Evolutionary conservation across 768 basidiomycete species (phyloP).

Genomic region (Mycena chlorophos): DNA sequence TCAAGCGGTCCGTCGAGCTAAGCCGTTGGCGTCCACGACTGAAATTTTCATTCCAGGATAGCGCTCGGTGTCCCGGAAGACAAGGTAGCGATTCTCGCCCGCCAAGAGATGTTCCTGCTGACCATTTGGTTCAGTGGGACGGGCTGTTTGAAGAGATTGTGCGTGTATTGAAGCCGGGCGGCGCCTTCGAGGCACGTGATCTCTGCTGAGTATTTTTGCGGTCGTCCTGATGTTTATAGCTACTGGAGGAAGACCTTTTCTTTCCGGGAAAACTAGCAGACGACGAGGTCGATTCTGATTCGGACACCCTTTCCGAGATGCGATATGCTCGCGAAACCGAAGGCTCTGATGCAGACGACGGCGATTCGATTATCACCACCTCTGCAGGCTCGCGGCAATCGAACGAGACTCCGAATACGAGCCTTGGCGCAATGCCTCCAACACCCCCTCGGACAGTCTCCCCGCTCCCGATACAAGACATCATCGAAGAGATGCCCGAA

Average conservation of each 20-base stretch:
- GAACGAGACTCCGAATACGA: conserved; percentile 21
- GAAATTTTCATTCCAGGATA: too few species aligned
- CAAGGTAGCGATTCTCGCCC: conserved; percentile 46
- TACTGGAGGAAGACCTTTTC: conserved; percentile 74
- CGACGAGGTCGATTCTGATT: conserved; percentile 32
- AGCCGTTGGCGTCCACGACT: too few species aligned
- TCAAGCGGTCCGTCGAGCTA: too few species aligned
- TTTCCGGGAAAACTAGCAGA: conserved; percentile 59
- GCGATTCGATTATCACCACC: conserved; percentile 16
- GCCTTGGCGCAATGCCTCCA: conserved; percentile 19
- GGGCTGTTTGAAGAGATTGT: conserved; percentile 64
- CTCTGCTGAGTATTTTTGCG: neutral
- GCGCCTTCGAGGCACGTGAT: conserved; percentile 59
- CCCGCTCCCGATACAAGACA: conserved; percentile 17
- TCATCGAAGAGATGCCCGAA: conserved; percentile 22
- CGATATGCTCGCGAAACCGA: conserved; percentile 20
- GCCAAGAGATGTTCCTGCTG: neutral
- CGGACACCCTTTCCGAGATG: conserved; percentile 26
- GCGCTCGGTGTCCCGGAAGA: conserved; percentile 76
- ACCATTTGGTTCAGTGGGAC: conserved; percentile 51
- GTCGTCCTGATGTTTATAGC: conserved; percentile 33
- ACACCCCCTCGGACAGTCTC: conserved; percentile 30
- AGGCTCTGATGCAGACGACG: conserved; percentile 16
- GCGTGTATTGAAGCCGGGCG: conserved; percentile 74
- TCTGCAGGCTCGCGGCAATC: conserved; percentile 18